Evolutionary conservation across 2,329 filamentous ascomycete genomes (phyloP), one percentile per base, ranked within the genome.

Genomic region (Aspergillus luchuensis): DNA sequence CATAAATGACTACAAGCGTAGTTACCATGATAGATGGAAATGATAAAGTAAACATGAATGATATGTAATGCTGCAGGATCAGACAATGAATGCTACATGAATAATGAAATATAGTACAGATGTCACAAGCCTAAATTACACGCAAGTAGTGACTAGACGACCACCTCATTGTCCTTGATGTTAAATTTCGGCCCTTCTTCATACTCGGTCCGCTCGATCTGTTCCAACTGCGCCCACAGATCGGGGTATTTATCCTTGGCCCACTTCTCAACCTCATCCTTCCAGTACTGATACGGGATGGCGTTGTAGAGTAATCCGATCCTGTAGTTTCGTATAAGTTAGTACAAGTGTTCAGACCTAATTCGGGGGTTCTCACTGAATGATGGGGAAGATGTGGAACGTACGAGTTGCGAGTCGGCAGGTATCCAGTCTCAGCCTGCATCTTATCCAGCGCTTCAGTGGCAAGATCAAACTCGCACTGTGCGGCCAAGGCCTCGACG

Each of bases 301-400:
- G 87, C 88, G 68, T 94, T 95, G 75, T 91, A 92, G 60, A 92
- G 82, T 25, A 89, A 85, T 15, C 88, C 91, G 51, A 97, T 80
- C 30, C 91, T 92, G 33, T 36, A 58, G 15, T 15, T 19, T 4
- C 5, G 6, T 38, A 13, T 3, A 15, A 1, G 23, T 56, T 28
- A 21, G 47, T 38, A 17, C 8, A 13, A 2, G 33, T 15, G 5
- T 15, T 0, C 5, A 2, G 11, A 36, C 33, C 33, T 7, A 33
- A 33, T 3, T 33, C 11, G 30, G 30, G 30, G 30, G 30, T 10
- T 11, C 11, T 6, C 41, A 19, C 43, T 19, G 1, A 30, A 11
- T 49, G 4, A 33, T 47, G 25, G 13, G 13, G 50, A 19, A 13
- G 8, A 2, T 39, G 38, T 17, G 25, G 10, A 48, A 87, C 90